Conservation (phyloP, 176 grass and related monocot species). For the Ensete ventricosum region DNA sequence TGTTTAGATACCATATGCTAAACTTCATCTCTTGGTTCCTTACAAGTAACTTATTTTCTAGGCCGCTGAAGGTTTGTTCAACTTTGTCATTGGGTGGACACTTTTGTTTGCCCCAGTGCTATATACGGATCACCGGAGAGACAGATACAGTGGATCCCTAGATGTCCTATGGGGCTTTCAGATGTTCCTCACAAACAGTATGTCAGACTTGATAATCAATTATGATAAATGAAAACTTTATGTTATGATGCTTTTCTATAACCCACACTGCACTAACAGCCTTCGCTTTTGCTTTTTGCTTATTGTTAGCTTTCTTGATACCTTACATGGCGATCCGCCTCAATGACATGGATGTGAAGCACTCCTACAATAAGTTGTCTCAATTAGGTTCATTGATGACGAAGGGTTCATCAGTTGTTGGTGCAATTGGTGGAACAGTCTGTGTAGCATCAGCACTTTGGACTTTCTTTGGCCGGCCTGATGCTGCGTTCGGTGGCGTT, state of each 20-base stretch:
- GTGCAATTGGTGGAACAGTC: conserved; percentile 34
- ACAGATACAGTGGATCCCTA: conserved; percentile 63
- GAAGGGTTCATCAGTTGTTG: conserved; percentile 40
- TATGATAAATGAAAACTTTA: background rate
- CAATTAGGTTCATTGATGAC: conserved; percentile 57
- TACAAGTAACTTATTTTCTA: conserved; percentile 8
- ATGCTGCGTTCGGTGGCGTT: conserved; percentile 43
- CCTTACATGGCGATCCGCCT: conserved; percentile 97
- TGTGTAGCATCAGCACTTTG: conserved; percentile 52
- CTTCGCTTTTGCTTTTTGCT: background rate
- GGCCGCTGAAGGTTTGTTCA: conserved; percentile 81
- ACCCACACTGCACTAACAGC: background rate
- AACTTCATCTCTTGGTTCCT: background rate
- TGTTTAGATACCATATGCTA: background rate
- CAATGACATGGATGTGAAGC: conserved; percentile 29
- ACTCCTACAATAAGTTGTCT: conserved; percentile 30
- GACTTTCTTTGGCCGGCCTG: conserved; percentile 47
- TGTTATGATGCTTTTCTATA: background rate
- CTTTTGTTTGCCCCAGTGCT: conserved; percentile 74
- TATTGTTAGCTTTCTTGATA: conserved; percentile 67
- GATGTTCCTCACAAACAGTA: conserved; percentile 99
- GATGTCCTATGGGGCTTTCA: conserved; percentile 77
- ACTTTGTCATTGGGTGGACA: conserved; percentile 84
- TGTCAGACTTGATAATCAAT: conserved; percentile 13
- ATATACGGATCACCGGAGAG: conserved; percentile 58